These are phyloP conservation scores for Trichoderma semiorbis DNA, from an alignment of 2,329 filamentous ascomycete species.

Conservation along the genomic window DNA sequence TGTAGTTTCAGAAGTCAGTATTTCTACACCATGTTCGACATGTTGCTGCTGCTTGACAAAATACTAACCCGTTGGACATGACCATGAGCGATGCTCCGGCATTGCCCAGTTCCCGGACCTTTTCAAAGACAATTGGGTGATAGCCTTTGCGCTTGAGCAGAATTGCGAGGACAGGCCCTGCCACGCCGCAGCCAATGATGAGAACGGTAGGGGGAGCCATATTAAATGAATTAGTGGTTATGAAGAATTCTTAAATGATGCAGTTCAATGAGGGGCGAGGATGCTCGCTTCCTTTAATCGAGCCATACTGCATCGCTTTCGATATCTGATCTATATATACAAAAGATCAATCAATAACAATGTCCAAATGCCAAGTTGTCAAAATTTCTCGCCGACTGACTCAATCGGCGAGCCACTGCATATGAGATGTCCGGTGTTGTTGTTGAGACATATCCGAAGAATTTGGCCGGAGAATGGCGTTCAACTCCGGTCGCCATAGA, in stretches of 20 bases:
- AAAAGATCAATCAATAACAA: background rate
- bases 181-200: conserved; percentile 26
- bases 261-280: background rate
- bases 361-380: background rate
- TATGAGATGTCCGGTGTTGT: background rate
- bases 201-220: conserved; percentile 22
- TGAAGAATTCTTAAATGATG: background rate
- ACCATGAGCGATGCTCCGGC: conserved; percentile 28
- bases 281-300: background rate
- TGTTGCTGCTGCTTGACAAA: background rate
- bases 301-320: background rate
- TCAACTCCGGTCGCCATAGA: background rate
- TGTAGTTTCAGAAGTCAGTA: background rate
- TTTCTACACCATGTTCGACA: background rate
- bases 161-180: conserved; percentile 24
- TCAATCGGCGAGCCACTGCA: background rate
- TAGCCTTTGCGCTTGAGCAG: conserved; percentile 27
- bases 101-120: conserved; percentile 23
- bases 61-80: conserved; percentile 25
- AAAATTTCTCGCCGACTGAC: background rate
- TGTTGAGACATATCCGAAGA: background rate
- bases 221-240: background rate
- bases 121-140: conserved; percentile 27
- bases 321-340: background rate
- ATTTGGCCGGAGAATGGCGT: background rate